These are phyloP conservation scores for Ophiocordyceps sinensis DNA, from an alignment of 2,329 filamentous ascomycete genomes.

Conservation along the genomic window DNA sequence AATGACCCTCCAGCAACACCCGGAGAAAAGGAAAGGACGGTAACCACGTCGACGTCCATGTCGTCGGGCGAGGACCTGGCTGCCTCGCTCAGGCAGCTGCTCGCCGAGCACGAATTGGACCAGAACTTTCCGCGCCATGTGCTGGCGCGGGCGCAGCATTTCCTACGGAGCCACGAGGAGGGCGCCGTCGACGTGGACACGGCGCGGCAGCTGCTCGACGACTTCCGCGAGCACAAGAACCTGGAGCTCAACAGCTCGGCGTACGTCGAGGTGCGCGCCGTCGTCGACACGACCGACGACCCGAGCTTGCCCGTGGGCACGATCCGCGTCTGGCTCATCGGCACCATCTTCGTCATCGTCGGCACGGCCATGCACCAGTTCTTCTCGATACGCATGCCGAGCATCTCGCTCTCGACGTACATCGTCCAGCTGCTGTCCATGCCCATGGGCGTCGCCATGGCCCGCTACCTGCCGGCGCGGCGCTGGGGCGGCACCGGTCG, in stretches of 20 bases:
- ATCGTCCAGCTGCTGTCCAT: constrained; percentile 25
- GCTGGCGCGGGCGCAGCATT: constrained; percentile 24
- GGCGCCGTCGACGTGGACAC: constrained; percentile 5
- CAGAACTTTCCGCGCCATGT: constrained; percentile 30
- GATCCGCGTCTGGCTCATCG: constrained; percentile 23
- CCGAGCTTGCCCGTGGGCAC: constrained; percentile 23
- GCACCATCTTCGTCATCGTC: constrained; percentile 18
- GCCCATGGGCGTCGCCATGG: constrained; percentile 21
- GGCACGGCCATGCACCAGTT: constrained; percentile 16
- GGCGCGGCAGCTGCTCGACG: constrained; percentile 6
- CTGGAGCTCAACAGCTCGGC: constrained; percentile 20
- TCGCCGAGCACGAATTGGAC: constrained; percentile 27
- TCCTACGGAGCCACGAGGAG: constrained; percentile 13
- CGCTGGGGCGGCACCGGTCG: constrained; percentile 1
- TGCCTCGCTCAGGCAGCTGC: constrained; percentile 9
- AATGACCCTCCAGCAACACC: too few relatives aligned
- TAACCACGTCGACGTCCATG: too few relatives aligned
- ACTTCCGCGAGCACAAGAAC: constrained; percentile 8
- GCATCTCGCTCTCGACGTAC: constrained; percentile 22
- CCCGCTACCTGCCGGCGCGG: constrained; percentile 5
- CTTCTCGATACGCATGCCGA: constrained; percentile 25
- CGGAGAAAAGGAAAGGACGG: too few relatives aligned
- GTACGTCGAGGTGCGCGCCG: constrained; percentile 28
- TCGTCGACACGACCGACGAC: constrained; percentile 29
- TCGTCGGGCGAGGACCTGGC: background rate